Conservation (phyloP, 805 yeast species). For the Hanseniaspora singularis region DNA sequence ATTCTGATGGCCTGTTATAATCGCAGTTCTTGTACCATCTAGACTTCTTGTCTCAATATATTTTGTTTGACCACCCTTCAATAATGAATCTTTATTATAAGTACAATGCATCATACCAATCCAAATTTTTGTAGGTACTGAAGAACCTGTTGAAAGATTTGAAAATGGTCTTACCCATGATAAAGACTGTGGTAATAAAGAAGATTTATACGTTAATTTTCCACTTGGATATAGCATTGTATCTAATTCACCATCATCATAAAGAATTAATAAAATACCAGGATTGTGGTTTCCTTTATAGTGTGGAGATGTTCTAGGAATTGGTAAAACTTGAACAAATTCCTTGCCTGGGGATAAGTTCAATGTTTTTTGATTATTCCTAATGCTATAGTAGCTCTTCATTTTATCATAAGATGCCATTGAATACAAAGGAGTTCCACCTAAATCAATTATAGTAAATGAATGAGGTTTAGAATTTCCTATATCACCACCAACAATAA, state of each 20-base stretch:
- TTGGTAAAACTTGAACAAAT: slow-evolving; percentile 38
- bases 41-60: slow-evolving; percentile 25
- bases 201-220: slow-evolving; percentile 37
- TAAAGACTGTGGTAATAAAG: slow-evolving; percentile 67
- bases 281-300: slow-evolving; percentile 77
- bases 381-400: slow-evolving; percentile 60
- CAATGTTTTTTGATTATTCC: slow-evolving; percentile 42
- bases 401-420: slow-evolving; percentile 75
- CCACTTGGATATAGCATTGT: slow-evolving; percentile 50
- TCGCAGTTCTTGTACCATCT: slow-evolving; percentile 41
- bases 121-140: slow-evolving; percentile 60
- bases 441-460: slow-evolving; percentile 57
- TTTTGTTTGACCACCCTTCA: slow-evolving; percentile 72
- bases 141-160: slow-evolving; percentile 42
- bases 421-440: slow-evolving; percentile 64
- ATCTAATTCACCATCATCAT: slow-evolving; percentile 55
- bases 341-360: slow-evolving; percentile 41
- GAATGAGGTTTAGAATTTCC: slow-evolving; percentile 35
- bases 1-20: slow-evolving; percentile 77
- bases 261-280: slow-evolving; percentile 41
- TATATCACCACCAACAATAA: slow-evolving; percentile 56
- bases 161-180: slow-evolving; percentile 68
- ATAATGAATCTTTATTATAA: slow-evolving; percentile 33
- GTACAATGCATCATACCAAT: slow-evolving; percentile 58
- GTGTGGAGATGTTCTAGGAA: slow-evolving; percentile 58